Conservation (phyloP, 805 yeast species). For the Teunomyces pallodes region DNA sequence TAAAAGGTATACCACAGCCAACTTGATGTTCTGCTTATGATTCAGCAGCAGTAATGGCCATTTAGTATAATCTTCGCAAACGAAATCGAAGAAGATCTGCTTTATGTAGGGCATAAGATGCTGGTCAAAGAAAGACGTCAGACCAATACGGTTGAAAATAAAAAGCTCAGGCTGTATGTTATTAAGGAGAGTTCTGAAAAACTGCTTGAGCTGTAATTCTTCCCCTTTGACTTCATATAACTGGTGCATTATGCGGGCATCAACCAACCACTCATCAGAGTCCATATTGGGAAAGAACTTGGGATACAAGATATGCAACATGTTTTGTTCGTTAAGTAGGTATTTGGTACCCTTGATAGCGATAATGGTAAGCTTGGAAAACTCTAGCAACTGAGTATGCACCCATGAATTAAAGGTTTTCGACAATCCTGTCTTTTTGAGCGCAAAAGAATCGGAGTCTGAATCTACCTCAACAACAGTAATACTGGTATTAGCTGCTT, state of each 20-base stretch:
- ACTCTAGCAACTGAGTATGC: constrained; percentile 32
- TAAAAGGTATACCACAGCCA: constrained; percentile 21
- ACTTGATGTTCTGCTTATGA: constrained; percentile 17
- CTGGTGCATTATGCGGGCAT: constrained; percentile 14
- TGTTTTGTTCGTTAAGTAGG: constrained; percentile 38
- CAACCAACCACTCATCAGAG: constrained; percentile 39
- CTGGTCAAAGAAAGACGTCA: constrained; percentile 26
- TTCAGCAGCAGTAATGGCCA: constrained; percentile 1
- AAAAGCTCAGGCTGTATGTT: constrained; percentile 19
- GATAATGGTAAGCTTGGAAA: constrained; percentile 37
- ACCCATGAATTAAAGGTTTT: constrained; percentile 31
- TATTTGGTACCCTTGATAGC: constrained; percentile 42
- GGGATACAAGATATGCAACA: constrained; percentile 44
- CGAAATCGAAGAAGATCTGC: constrained; percentile 28
- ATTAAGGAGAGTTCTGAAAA: constrained; percentile 17
- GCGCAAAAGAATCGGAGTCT: background rate
- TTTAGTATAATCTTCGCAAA: constrained; percentile 20
- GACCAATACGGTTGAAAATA: constrained; percentile 24
- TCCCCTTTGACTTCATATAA: constrained; percentile 13
- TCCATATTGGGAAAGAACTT: constrained; percentile 43
- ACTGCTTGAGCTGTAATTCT: constrained; percentile 16
- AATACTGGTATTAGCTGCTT: background rate
- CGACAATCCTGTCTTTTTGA: constrained; percentile 13
- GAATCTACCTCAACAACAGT: background rate
- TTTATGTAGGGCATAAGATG: constrained; percentile 29